Evolutionary conservation across 2,329 filamentous ascomycete species (phyloP), one percentile per base, ranked within the genome.

Genomic region (Verticillium tricorpus): DNA sequence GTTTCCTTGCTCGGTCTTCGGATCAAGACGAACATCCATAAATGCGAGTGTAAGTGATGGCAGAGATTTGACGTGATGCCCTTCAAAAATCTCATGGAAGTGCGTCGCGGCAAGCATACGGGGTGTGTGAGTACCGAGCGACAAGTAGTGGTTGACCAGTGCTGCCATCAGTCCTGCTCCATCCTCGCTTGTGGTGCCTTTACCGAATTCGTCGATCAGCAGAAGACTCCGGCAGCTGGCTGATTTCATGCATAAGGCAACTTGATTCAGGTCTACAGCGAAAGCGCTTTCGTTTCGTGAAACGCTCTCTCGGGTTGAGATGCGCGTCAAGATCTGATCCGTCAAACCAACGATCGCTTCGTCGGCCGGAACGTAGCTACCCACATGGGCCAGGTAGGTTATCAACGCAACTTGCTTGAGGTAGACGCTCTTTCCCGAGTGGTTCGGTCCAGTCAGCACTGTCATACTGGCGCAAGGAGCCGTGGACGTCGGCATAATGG

Each of bases 361-460:
- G 17, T 88, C 82, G 1, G 93, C 94, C 1, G 95, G 94, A 1
- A 99, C 91, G 71, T 91, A 98, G 72, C 92, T 94, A 59, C 95
- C 95, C 60, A 97, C 85, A 71, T 99, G 95, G 0, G 95, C 92
- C 74, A 99, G 84, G 71, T 95, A 97, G 15, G 96, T 88, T 62
- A 97, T 95, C 58, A 97, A 78, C 5, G 93, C 95, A 35, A 92
- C 86, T 73, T 99, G 94, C 74, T 96, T 99, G 71, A 98, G 82
- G 74, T 97, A 98, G 0, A 98, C 86, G 68, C 93, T 98, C 74
- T 99, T 99, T 0, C 95, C 95, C 0, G 95, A 98, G 72, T 95
- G 96, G 68, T 99, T 99, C 5, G 95, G 93, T 0, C 95, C 95
- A 0, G 95, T 98, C 69, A 99, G 75, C 6, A 97, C 78, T 14